Base-by-base conservation (phyloP, 306 rosid genomes). In the Trifolium fragiferum region DNA sequence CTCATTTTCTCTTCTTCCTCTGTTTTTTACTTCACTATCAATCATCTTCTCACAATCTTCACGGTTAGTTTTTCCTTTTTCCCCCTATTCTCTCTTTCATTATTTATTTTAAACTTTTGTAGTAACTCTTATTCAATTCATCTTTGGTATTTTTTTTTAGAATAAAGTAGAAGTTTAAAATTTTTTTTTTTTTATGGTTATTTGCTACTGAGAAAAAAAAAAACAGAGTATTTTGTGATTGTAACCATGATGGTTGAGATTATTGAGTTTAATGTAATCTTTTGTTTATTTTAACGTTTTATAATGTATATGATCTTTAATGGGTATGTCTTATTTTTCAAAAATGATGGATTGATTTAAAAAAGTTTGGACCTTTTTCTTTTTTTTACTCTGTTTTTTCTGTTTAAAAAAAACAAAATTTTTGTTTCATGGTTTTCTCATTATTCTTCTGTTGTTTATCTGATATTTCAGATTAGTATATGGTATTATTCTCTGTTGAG, bases 361-460 rank as follows among this genome's bases (percentile, higher is more conserved):
- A 21, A 66, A 83, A 79, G 80, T 80, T 80, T 44, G n/a, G 14
- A 33, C n/a, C 82, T 83, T 80, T 83, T 43, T 72, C 60, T 47
- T 38, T 1, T 19, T 70, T 60, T 65, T 66, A 55, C 70, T 47
- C 75, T 57, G 78, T 60, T 82, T 85, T 71, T 70, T 47, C 73
- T 5, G 73, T 59, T 21, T 50, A 6, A 60, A 1, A 27, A 50
- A 20, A 41, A 11, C 3, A 12, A 1, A 30, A 1, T 6, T 62
- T 10, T 19, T 38, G 16, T 10, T 62, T 81, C 46, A 0, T 7
- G 41, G 40, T 66, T 66, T 6, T 38, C 7, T 49, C 23, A 23
- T 37, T 37, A 38, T 72, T 59, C 18, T 37, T 44, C n/a, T 60
- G 44, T 76, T 70, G 15, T 1, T 30, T 43, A 19, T 69, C 73